These are phyloP conservation scores for Phytopythium aichiense DNA, from an alignment of 352 stramenopile genomes.

Conservation along the genomic window DNA sequence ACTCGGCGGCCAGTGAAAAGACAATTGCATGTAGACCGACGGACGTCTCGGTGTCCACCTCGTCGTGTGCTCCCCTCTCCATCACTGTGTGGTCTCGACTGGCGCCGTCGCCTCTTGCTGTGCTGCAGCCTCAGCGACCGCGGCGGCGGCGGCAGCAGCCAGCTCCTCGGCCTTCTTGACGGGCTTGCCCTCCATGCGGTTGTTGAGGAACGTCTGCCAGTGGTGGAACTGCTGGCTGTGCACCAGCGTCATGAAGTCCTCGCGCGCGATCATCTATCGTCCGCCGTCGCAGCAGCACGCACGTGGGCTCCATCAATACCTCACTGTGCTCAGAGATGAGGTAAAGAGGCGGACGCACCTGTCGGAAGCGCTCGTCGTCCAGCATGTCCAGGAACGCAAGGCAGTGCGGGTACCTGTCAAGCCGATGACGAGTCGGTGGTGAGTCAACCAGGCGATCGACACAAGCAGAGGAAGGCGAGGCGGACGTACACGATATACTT, in stretches of 20 bases:
- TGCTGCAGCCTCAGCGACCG: neutral
- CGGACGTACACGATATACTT: slow-evolving; percentile 83
- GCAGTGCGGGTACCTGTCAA: slow-evolving; percentile 70
- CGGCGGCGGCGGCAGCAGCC: slow-evolving; percentile 2
- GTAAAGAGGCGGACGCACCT: slow-evolving; percentile 20
- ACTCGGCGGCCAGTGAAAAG: neutral
- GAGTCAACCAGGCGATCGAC: neutral
- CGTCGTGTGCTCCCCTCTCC: too few relatives aligned
- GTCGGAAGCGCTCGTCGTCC: slow-evolving; percentile 81
- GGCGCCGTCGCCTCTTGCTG: neutral
- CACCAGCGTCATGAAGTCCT: slow-evolving; percentile 86
- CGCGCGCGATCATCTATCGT: slow-evolving; percentile 72
- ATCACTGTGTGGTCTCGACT: slow-evolving; percentile 5
- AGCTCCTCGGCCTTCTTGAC: slow-evolving; percentile 22
- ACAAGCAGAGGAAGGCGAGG: neutral
- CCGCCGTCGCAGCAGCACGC: neutral
- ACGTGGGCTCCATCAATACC: too few relatives aligned
- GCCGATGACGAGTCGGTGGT: neutral
- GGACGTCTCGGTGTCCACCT: neutral
- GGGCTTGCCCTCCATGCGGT: slow-evolving; percentile 48
- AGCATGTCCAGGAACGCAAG: slow-evolving; percentile 89
- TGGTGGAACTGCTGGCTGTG: slow-evolving; percentile 89
- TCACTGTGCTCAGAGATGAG: neutral
- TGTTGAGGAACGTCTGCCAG: slow-evolving; percentile 87
- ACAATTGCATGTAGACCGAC: neutral